Percentiles rank a stretch among this genome's conserved stretches.
phyloP scores from a whole-genome alignment of 1,139 yeast species.

The Saccharomyces hybrid region DNA sequence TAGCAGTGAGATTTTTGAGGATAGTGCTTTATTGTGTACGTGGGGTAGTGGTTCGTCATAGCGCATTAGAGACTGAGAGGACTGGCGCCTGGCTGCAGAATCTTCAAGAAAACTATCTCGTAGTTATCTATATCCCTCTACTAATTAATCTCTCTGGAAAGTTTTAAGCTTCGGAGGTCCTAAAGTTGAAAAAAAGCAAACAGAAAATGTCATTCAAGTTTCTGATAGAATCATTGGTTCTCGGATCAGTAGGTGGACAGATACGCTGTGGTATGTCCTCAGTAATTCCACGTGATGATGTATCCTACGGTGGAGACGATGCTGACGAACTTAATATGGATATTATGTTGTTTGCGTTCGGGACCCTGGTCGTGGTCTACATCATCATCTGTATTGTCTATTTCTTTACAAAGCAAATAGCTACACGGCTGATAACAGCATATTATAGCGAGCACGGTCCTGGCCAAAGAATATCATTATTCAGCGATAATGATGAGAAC shows the following conservation, averaged over 20 bases:
- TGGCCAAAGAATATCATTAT: slow-evolving; percentile 13
- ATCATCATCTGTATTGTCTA: slow-evolving; percentile 19
- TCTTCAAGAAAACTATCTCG: neutral
- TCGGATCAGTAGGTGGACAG: neutral
- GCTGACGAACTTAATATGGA: slow-evolving; percentile 20
- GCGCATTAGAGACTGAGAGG: neutral
- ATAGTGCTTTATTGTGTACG: neutral
- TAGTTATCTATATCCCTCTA: neutral
- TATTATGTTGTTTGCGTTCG: slow-evolving; percentile 20
- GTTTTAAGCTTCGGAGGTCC: neutral
- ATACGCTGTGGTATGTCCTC: neutral
- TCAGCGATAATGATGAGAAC: slow-evolving; percentile 9
- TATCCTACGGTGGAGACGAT: neutral
- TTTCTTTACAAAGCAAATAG: slow-evolving; percentile 16
- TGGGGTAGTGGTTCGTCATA: neutral
- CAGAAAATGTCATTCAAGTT: neutral
- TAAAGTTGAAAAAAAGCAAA: neutral
- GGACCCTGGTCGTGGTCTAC: slow-evolving; percentile 22
- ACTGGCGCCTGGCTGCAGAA: too few relatives aligned
- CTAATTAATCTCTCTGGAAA: neutral
- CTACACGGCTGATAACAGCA: slow-evolving; percentile 15
- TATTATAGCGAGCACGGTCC: slow-evolving; percentile 1
- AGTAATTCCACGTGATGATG: neutral
- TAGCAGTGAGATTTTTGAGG: neutral
- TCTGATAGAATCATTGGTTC: neutral